phyloP scores from a whole-genome alignment of 1,139 yeast species.

The Taphrina communis region DNA sequence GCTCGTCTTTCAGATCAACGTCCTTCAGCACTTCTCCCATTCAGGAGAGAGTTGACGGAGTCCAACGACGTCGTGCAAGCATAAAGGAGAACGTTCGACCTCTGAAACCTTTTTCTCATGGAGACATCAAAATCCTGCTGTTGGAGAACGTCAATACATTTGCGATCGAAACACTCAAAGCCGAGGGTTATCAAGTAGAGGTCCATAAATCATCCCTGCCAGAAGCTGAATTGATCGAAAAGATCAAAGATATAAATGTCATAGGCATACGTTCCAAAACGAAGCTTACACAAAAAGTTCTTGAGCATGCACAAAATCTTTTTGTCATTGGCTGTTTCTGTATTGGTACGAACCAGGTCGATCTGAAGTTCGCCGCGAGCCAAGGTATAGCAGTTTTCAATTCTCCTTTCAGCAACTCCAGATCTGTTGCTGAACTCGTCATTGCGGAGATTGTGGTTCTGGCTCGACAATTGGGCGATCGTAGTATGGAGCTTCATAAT shows the following conservation, averaged over 20 bases:
- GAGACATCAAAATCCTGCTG: slow-evolving; percentile 87
- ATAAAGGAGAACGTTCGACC: slow-evolving; percentile 29
- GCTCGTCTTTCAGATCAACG: slow-evolving; percentile 16
- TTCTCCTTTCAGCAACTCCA: slow-evolving; percentile 97
- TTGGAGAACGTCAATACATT: slow-evolving; percentile 92
- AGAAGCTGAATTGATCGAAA: slow-evolving; percentile 93
- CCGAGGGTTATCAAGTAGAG: slow-evolving; percentile 97
- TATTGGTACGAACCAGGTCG: slow-evolving; percentile 98
- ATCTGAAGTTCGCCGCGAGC: slow-evolving; percentile 87
- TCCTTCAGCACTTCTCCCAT: slow-evolving; percentile 18
- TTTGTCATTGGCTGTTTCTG: slow-evolving; percentile 97
- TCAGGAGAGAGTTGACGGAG: slow-evolving; percentile 11
- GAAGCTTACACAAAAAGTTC: slow-evolving; percentile 75
- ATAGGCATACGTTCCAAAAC: slow-evolving; percentile 98
- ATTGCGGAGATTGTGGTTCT: slow-evolving; percentile 92
- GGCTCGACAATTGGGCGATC: slow-evolving; percentile 96
- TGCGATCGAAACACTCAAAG: slow-evolving; percentile 81
- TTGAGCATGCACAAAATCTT: slow-evolving; percentile 85
- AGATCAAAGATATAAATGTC: slow-evolving; percentile 91
- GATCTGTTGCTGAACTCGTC: slow-evolving; percentile 97
- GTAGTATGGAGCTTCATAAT: slow-evolving; percentile 93
- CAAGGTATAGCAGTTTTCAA: slow-evolving; percentile 96
- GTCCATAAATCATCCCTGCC: slow-evolving; percentile 86
- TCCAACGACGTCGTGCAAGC: slow-evolving; percentile 18
- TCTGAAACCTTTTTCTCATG: slow-evolving; percentile 84